Percentiles rank a stretch among this genome's conserved stretches.
These are phyloP conservation scores for Neofusicoccum umdonicola DNA, from an alignment of 2,329 filamentous ascomycete species.

Conservation along the genomic window DNA sequence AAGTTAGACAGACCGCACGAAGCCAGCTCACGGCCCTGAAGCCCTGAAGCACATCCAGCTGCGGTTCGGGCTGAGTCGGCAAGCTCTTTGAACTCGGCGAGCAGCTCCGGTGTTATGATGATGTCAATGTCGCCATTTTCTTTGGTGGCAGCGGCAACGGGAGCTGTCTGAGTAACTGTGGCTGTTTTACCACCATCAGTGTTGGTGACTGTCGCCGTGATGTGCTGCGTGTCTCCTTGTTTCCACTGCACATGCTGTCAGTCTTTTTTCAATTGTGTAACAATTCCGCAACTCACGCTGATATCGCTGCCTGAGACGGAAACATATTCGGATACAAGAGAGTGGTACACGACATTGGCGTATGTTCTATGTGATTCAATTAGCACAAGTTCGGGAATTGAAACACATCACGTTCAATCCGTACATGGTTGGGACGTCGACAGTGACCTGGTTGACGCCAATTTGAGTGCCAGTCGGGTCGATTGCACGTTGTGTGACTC, in stretches of 20 bases:
- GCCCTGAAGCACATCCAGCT: neutral
- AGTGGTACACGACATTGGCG: neutral
- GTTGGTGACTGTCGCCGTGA: neutral
- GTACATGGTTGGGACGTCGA: neutral
- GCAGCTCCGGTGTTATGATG: neutral
- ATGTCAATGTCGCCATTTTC: neutral
- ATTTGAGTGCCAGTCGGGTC: neutral
- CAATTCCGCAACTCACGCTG: neutral
- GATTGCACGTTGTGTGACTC: neutral
- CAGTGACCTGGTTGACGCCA: neutral
- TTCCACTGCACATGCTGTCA: neutral
- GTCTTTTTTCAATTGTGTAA: too few species aligned
- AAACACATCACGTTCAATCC: neutral
- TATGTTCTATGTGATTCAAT: neutral
- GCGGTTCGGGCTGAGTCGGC: neutral
- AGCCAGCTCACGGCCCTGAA: neutral
- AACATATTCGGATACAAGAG: neutral
- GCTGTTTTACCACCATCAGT: neutral
- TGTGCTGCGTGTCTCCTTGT: neutral
- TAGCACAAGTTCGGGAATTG: neutral
- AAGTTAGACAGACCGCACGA: neutral
- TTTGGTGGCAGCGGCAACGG: neutral
- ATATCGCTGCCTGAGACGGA: neutral
- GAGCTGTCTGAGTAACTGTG: neutral
- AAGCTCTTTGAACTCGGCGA: neutral